phyloP scores from a whole-genome alignment of 1,139 yeast genomes.

The Sugiyamaella neomexicana region DNA sequence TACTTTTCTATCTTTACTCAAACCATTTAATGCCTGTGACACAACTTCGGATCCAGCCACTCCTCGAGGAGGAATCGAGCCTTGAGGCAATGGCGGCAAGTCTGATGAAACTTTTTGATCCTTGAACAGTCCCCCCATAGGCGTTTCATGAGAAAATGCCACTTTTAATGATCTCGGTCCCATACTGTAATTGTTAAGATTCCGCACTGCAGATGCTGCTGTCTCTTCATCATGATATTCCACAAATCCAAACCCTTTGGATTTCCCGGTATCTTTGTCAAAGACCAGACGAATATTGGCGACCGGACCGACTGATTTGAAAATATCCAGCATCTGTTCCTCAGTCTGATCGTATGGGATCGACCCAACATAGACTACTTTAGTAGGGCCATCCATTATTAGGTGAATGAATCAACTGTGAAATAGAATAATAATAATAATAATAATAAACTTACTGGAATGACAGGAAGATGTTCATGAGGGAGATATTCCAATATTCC shows the following conservation, averaged over 20 bases:
- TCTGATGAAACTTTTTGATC: slow-evolving; percentile 12
- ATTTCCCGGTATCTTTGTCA: slow-evolving; percentile 82
- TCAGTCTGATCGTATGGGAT: slow-evolving; percentile 81
- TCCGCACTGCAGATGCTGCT: slow-evolving; percentile 88
- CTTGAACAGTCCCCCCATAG: slow-evolving; percentile 22
- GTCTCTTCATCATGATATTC: slow-evolving; percentile 74
- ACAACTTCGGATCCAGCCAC: slow-evolving; percentile 58
- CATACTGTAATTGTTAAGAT: slow-evolving; percentile 73
- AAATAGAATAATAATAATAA: not conserved
- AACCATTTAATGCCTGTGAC: slow-evolving; percentile 52
- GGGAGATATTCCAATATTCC: not conserved
- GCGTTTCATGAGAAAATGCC: slow-evolving; percentile 53
- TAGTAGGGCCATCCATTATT: slow-evolving; percentile 12
- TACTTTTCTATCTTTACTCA: slow-evolving; percentile 55
- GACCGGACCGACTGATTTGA: slow-evolving; percentile 85
- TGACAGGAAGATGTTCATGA: no score
- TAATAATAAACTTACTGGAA: not conserved
- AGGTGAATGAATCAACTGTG: not conserved
- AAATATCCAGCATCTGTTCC: slow-evolving; percentile 81
- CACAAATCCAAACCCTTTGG: slow-evolving; percentile 88
- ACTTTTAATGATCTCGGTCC: slow-evolving; percentile 75
- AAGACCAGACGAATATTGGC: slow-evolving; percentile 71
- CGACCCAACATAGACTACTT: slow-evolving; percentile 59
- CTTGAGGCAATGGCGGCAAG: slow-evolving; percentile 37
- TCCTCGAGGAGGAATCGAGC: slow-evolving; percentile 48